Base-by-base conservation (phyloP, 805 yeast species). In the Danielozyma ontarioensis region DNA sequence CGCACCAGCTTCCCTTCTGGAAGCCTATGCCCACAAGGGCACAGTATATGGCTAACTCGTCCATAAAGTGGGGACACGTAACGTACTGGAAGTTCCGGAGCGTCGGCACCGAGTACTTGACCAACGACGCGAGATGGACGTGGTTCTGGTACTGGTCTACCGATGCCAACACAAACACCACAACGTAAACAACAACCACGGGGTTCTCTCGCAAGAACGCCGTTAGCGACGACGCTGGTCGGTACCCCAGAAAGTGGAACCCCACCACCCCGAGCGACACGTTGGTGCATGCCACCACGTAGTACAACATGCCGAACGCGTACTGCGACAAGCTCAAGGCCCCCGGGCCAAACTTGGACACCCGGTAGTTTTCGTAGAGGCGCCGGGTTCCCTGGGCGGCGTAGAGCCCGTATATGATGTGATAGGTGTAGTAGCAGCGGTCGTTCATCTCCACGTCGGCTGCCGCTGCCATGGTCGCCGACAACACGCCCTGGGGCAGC, bases 251-350 rank as follows among this genome's bases (percentile, higher is more conserved):
- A 19, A 19, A 19, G n/a, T n/a, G n/a, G 21, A 7, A 16, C 31
- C 5, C 23, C 21, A 8, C 27, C 13, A 49, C 27, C 4, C 46
- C 41, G 13, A 46, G 31, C 23, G 58, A 53, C 17, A 62, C 42
- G 15, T 66, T 68, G 6, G 68, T 17, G 34, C 75, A 68, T 7
- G 79, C 57, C 1, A 71, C 51, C 0, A 72, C 34, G 42, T 83
- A 83, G 46, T 76, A 82, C 44, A 67, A 62, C 3, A 80, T 22
- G 0, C 93, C 94, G 3, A 73, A 80, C 1, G 77, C 31, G 45
- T 82, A 83, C 55, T 83, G 93, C 1, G 76, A 62, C 24, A 81
- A 45, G 47, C 82, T 80, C 64, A 83, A 83, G 2, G 87, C 67
- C 1, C 48, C 46, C 2, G 51, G 28, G 3, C 71, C 62, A 50